phyloP scores from a whole-genome alignment of 441 rosid species.

The Bocquillonia castaneifolia region DNA sequence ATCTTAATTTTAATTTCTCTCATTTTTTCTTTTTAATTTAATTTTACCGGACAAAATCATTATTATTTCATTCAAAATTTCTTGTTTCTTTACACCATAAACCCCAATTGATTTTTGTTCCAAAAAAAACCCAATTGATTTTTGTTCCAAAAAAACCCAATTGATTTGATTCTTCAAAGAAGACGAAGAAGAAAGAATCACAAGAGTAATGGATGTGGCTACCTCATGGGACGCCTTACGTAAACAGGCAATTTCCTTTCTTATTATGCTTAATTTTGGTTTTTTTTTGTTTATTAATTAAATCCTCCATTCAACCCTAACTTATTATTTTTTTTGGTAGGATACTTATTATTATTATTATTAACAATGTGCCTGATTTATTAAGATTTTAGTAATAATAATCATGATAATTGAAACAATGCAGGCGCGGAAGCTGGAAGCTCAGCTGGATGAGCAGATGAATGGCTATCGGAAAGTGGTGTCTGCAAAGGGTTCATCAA shows the following conservation, averaged over 20 bases:
- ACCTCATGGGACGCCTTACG: conserved; percentile 90
- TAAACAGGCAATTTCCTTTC: conserved; percentile 50
- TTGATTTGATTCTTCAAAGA: background rate
- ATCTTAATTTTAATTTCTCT: too few relatives aligned
- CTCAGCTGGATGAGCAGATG: conserved; percentile 98
- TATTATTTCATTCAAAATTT: too few relatives aligned
- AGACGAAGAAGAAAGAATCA: background rate
- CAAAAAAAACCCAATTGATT: too few relatives aligned
- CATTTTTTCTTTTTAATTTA: too few relatives aligned
- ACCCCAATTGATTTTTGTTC: too few relatives aligned
- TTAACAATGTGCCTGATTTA: too few relatives aligned
- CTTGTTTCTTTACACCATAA: too few relatives aligned
- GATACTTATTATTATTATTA: too few relatives aligned
- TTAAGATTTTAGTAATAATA: background rate
- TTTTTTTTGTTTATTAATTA: background rate
- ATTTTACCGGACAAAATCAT: too few relatives aligned
- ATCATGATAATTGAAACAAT: background rate
- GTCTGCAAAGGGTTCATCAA: conserved; percentile 58
- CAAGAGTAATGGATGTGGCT: conserved; percentile 54
- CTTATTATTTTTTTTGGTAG: too few relatives aligned
- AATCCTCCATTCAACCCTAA: too few relatives aligned
- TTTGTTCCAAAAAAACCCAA: background rate
- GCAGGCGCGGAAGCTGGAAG: conserved; percentile 92
- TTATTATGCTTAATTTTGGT: background rate
- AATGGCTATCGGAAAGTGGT: conserved; percentile 74